Evolutionary conservation across 2,329 filamentous ascomycete species (phyloP).

Genomic region (Cryphonectria parasitica): DNA sequence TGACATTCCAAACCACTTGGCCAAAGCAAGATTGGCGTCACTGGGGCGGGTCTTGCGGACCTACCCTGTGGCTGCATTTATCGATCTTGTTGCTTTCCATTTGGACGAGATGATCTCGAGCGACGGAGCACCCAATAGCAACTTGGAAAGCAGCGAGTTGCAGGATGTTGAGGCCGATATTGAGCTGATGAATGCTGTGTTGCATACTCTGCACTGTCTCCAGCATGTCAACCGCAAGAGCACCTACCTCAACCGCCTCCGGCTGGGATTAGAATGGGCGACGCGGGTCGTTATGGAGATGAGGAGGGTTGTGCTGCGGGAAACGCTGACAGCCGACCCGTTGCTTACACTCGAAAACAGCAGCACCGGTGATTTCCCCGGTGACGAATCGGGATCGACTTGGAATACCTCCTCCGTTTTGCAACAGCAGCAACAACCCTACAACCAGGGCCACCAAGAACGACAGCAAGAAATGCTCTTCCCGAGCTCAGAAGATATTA

Average conservation of each 20-base stretch:
- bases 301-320: neutral
- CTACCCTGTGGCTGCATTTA: neutral
- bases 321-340: neutral
- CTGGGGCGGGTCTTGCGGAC: neutral
- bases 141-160: neutral
- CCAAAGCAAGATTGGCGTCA: neutral
- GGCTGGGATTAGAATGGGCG: neutral
- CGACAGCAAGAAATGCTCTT: neutral
- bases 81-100: neutral
- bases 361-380: neutral
- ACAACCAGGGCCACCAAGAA: neutral
- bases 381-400: neutral
- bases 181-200: neutral
- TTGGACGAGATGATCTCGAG: neutral
- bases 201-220: neutral
- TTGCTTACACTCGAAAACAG: neutral
- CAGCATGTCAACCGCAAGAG: neutral
- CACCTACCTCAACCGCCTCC: slow-evolving; percentile 5
- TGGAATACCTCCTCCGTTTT: neutral
- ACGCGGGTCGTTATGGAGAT: neutral
- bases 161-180: neutral
- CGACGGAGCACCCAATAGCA: neutral
- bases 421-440: neutral
- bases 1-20: neutral
- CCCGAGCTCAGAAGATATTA: neutral